Evolutionary conservation across 2,329 filamentous ascomycete species (phyloP).

Genomic region (Dissoconium aciculare): DNA sequence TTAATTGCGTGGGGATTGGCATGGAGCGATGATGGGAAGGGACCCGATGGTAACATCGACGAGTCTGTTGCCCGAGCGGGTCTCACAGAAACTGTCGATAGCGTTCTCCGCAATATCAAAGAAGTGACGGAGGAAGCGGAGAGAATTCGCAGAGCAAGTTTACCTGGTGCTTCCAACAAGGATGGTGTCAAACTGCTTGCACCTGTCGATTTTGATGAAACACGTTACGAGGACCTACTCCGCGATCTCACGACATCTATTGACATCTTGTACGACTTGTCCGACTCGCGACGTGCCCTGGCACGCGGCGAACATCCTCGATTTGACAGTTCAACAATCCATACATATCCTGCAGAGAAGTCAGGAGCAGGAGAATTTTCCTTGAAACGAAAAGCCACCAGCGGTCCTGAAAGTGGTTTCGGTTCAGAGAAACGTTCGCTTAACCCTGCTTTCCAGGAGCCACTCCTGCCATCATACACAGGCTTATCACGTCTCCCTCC

Average conservation of each 20-base stretch:
- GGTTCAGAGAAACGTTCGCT: conserved; percentile 31
- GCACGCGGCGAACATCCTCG: conserved; percentile 24
- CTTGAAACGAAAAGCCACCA: conserved; percentile 8
- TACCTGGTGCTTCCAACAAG: conserved; percentile 10
- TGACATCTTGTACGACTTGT: conserved; percentile 65
- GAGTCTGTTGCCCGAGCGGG: conserved; percentile 53
- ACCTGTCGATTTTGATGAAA: conserved; percentile 46
- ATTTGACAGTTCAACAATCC: conserved; percentile 11
- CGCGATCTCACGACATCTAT: conserved; percentile 62
- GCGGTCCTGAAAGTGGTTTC: conserved; percentile 17
- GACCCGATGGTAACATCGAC: conserved; percentile 55
- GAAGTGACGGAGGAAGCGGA: conserved; percentile 66
- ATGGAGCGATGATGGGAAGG: conserved; percentile 57
- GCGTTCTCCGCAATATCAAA: conserved; percentile 67
- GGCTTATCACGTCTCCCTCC: conserved; percentile 27
- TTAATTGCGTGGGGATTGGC: conserved; percentile 67
- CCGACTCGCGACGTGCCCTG: conserved; percentile 44
- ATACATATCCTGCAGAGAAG: conserved; percentile 1
- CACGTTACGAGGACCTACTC: conserved; percentile 60
- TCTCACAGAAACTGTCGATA: conserved; percentile 60
- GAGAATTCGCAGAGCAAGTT: conserved; percentile 41
- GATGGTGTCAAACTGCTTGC: conserved; percentile 21
- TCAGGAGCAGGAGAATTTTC: background rate
- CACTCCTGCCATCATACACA: conserved; percentile 20
- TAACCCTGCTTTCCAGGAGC: conserved; percentile 22